phyloP scores from a whole-genome alignment of 495 filamentous ascomycete species.

The Penicillium egyptiacum region DNA sequence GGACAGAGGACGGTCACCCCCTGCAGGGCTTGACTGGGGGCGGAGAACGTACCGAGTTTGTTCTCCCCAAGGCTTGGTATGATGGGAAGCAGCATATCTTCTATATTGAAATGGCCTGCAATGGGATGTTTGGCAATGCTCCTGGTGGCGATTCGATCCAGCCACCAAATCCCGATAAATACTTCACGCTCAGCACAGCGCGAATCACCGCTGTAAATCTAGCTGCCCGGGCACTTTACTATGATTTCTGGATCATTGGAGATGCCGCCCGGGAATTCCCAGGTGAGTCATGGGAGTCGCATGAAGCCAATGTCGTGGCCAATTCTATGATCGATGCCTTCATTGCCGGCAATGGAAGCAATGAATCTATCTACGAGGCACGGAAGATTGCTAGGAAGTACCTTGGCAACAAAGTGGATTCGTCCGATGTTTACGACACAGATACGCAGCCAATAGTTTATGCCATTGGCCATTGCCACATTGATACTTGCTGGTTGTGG shows the following conservation, averaged over 20 bases:
- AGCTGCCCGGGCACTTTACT: conserved; percentile 75
- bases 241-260: conserved; percentile 95
- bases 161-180: conserved; percentile 79
- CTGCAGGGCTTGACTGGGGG: conserved; percentile 92
- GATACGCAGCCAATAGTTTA: conserved; percentile 73
- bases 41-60: conserved; percentile 86
- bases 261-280: conserved; percentile 83
- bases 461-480: conserved; percentile 94
- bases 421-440: conserved; percentile 77
- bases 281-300: conserved; percentile 77
- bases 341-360: conserved; percentile 69
- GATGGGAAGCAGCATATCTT: conserved; percentile 86
- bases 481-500: conserved; percentile 98
- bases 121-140: conserved; percentile 96
- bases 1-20: conserved; percentile 82
- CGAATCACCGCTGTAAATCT: conserved; percentile 87
- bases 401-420: conserved; percentile 77
- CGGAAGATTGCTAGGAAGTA: conserved; percentile 82
- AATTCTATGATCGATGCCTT: conserved; percentile 90
- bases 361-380: conserved; percentile 72
- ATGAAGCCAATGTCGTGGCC: conserved; percentile 76
- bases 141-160: conserved; percentile 83
- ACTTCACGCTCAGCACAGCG: conserved; percentile 73
- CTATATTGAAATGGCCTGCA: conserved; percentile 98
- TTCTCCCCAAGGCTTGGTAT: conserved; percentile 73